Evolutionary conservation across 768 basidiomycete genomes (phyloP).

Genomic region (Goffeauzyma gilvescens): DNA sequence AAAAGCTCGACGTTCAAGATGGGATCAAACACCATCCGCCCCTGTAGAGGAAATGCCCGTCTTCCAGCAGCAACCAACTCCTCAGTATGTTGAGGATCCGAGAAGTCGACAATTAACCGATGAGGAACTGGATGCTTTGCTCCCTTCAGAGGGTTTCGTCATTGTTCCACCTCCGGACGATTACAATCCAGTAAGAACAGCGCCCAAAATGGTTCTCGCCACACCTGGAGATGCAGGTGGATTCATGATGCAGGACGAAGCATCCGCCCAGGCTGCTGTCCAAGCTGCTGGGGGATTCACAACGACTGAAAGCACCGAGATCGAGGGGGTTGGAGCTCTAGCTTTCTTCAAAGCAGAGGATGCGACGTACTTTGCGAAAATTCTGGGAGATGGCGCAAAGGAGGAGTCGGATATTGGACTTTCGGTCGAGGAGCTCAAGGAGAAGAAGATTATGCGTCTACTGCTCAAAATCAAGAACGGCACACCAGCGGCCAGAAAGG

Average conservation of each 20-base stretch:
- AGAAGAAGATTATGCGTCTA: slow-evolving; percentile 96
- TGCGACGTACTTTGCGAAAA: slow-evolving; percentile 92
- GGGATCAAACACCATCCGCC: slow-evolving; percentile 80
- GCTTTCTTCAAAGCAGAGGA: slow-evolving; percentile 98
- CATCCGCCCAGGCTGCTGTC: slow-evolving; percentile 63
- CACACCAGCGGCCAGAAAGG: slow-evolving; percentile 93
- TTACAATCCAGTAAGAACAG: slow-evolving; percentile 56
- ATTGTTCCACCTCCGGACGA: slow-evolving; percentile 88
- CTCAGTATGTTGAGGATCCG: slow-evolving; percentile 70
- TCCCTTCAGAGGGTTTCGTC: slow-evolving; percentile 62
- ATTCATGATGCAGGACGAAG: slow-evolving; percentile 87
- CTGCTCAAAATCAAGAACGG: slow-evolving; percentile 98
- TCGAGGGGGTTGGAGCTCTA: slow-evolving; percentile 87
- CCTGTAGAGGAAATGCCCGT: too few relatives aligned
- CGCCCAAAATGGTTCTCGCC: slow-evolving; percentile 39
- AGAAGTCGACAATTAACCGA: slow-evolving; percentile 90
- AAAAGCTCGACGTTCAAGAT: slow-evolving; percentile 67
- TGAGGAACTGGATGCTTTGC: slow-evolving; percentile 80
- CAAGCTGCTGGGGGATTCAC: slow-evolving; percentile 72
- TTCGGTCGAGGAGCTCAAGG: slow-evolving; percentile 94
- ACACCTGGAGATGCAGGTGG: slow-evolving; percentile 47
- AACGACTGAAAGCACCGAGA: slow-evolving; percentile 79
- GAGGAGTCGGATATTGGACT: slow-evolving; percentile 84
- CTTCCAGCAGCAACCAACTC: too few relatives aligned
- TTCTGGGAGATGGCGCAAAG: slow-evolving; percentile 35